Evolutionary conservation across 148 eudicot genomes (phyloP).

Genomic region (Cornus controversa): DNA sequence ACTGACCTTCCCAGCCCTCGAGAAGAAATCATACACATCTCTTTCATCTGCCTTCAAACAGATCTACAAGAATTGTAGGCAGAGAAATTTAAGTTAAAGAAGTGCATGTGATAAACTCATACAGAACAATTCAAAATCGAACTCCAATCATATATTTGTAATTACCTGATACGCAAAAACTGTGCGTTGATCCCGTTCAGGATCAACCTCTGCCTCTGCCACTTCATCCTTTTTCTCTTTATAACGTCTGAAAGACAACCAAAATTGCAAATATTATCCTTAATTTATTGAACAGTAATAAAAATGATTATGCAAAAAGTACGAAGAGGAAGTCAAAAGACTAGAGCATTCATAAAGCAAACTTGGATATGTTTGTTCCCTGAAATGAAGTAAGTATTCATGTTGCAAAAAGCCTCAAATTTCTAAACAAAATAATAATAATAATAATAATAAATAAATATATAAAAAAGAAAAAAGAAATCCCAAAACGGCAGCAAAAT

Average conservation of each 20-base stretch:
- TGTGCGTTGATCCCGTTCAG: conserved; percentile 90
- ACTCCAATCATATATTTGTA: not conserved
- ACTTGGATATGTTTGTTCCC: not conserved
- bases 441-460: too few species aligned
- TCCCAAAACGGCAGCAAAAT: conserved; percentile 30
- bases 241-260: conserved; percentile 47
- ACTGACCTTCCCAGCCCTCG: conserved; percentile 84
- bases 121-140: conserved; percentile 5
- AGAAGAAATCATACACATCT: conserved; percentile 85
- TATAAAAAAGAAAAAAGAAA: conserved; percentile 4
- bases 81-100: not conserved
- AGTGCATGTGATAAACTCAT: conserved; percentile 7
- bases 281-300: conserved; percentile 4
- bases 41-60: conserved; percentile 87
- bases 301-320: not conserved
- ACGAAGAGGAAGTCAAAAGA: not conserved
- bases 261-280: conserved; percentile 10
- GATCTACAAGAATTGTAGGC: conserved; percentile 44
- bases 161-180: conserved; percentile 96
- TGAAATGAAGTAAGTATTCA: not conserved
- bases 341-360: not conserved
- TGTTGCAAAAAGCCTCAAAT: not conserved
- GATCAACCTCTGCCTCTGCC: conserved; percentile 72
- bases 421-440: not conserved
- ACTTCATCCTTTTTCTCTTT: conserved; percentile 73